phyloP scores from a whole-genome alignment of 805 yeast genomes.

The Suhomyces canberraensis region DNA sequence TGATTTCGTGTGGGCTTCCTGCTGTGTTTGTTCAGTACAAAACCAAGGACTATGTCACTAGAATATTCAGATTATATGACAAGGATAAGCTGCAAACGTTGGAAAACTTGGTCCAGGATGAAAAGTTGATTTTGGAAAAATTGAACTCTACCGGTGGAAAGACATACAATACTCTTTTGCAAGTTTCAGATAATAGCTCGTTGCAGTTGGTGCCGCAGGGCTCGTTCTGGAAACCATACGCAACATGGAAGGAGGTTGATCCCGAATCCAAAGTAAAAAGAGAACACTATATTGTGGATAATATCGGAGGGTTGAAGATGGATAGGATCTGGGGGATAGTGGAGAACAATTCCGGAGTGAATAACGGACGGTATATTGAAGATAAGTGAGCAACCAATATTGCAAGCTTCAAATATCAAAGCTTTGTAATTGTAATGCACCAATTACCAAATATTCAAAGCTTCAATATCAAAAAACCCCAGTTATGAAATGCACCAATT shows the following conservation, averaged over 20 bases:
- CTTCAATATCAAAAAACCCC: no score
- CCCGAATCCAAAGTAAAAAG: slow-evolving; percentile 32
- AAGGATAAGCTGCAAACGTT: slow-evolving; percentile 60
- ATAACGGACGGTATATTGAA: slow-evolving; percentile 54
- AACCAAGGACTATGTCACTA: slow-evolving; percentile 64
- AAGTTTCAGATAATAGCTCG: slow-evolving; percentile 32
- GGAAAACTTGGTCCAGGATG: slow-evolving; percentile 59
- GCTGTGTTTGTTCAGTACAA: slow-evolving; percentile 46
- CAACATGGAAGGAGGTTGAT: slow-evolving; percentile 40
- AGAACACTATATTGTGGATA: slow-evolving; percentile 60
- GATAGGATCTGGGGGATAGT: slow-evolving; percentile 83
- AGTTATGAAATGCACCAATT: no score
- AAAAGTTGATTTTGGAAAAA: slow-evolving; percentile 64
- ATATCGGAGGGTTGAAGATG: slow-evolving; percentile 79
- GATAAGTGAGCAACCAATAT: no score
- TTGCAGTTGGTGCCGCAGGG: slow-evolving; percentile 33
- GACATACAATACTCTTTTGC: slow-evolving; percentile 59
- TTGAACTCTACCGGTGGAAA: slow-evolving; percentile 64
- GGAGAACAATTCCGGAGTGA: slow-evolving; percentile 61
- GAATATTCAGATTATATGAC: slow-evolving; percentile 69
- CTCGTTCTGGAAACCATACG: slow-evolving; percentile 22
- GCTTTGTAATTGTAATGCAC: not conserved
- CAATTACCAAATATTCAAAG: no score
- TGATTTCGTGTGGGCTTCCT: slow-evolving; percentile 56
- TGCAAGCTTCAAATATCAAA: not conserved